A percentile compares a stretch with the other conserved stretches of the same genome.
Evolutionary conservation across 371 early-diverging fungal species (phyloP).

Genomic region (Mucor velutinosus): DNA sequence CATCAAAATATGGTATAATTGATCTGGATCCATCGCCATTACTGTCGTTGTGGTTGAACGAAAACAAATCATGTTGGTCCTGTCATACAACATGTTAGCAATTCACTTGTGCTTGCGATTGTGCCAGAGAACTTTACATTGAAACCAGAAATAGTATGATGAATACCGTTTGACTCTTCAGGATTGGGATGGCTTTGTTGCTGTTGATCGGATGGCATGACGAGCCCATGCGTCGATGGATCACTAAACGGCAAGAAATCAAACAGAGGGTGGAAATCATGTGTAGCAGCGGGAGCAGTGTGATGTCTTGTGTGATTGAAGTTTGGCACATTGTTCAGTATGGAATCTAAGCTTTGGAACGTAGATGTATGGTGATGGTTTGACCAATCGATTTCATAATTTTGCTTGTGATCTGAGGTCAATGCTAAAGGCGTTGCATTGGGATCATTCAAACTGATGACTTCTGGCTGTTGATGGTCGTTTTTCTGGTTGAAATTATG

Average conservation of each 20-base stretch:
- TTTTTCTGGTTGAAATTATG: background rate
- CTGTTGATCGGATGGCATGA: background rate
- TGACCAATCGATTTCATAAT: background rate
- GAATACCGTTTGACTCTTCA: background rate
- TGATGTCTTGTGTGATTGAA: background rate
- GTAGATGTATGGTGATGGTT: background rate
- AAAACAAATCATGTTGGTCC: background rate
- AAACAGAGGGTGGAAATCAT: slow-evolving; percentile 10
- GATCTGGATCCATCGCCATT: slow-evolving; percentile 7
- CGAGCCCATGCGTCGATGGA: background rate
- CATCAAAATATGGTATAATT: slow-evolving; percentile 18
- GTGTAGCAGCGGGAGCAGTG: background rate
- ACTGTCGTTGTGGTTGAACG: background rate
- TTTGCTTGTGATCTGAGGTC: background rate
- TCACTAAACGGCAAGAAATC: slow-evolving; percentile 17
- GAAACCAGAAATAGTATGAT: background rate
- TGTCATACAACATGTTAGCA: background rate
- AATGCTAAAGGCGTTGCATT: background rate
- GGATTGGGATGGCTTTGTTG: background rate
- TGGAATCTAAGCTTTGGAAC: slow-evolving; percentile 8
- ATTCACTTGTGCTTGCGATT: background rate
- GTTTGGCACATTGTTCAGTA: background rate
- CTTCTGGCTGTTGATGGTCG: background rate
- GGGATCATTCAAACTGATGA: background rate
- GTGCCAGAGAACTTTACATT: background rate